These are phyloP conservation scores for Castanea mollissima DNA, from an alignment of 306 rosid genomes.

Conservation along the genomic window DNA sequence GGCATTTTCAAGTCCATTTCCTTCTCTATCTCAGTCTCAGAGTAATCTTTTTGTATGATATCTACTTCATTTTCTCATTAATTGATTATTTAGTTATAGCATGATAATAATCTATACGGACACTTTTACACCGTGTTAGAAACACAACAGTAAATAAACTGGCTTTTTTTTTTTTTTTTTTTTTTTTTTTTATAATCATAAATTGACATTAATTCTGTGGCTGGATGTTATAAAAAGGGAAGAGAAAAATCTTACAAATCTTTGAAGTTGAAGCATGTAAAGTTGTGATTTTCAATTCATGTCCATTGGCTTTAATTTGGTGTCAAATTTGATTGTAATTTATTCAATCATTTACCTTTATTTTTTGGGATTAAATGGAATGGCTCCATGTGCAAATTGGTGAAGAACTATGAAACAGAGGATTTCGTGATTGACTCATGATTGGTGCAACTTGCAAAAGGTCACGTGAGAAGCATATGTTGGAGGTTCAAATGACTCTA, in stretches of 20 bases:
- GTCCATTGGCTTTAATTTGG: rapidly evolving
- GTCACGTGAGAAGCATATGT: too few relatives aligned
- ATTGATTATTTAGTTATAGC: neutral
- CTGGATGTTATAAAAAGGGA: neutral
- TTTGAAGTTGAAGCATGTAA: neutral
- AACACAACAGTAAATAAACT: neutral
- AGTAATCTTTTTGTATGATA: conserved; percentile 73
- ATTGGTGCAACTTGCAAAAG: too few relatives aligned
- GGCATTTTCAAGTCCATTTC: conserved; percentile 40
- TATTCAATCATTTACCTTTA: too few relatives aligned
- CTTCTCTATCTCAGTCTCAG: conserved; percentile 63
- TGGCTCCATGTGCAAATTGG: too few relatives aligned
- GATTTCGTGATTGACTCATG: too few relatives aligned
- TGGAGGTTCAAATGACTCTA: too few relatives aligned
- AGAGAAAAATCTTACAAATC: neutral
- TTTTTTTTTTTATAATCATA: too few relatives aligned
- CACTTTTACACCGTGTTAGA: neutral
- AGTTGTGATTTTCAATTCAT: too few relatives aligned
- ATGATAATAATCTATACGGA: neutral
- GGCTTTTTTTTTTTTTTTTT: too few relatives aligned
- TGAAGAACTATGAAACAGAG: too few relatives aligned
- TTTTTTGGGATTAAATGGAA: too few relatives aligned
- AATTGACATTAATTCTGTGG: neutral
- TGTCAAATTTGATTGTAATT: too few relatives aligned
- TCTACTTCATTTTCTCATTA: conserved; percentile 15